Percentiles rank a stretch among this genome's conserved stretches.
Conservation (phyloP, 2,329 filamentous ascomycete species). For the Helicocarpus griseus region DNA sequence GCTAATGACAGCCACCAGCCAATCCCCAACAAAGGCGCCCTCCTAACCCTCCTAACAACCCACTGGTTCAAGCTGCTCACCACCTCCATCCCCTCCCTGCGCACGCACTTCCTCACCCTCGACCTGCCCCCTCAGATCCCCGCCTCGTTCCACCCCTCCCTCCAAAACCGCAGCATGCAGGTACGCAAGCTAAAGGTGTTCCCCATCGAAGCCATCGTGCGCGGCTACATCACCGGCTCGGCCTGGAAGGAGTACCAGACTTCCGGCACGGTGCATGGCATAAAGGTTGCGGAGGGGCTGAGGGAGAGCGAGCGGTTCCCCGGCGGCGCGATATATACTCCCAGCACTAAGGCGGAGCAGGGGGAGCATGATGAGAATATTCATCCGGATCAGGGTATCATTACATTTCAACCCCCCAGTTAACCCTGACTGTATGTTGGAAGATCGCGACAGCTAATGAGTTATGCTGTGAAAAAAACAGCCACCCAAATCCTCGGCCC, state of each 20-base stretch:
- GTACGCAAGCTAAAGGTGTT: slow-evolving; percentile 65
- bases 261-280: slow-evolving; percentile 69
- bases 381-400: slow-evolving; percentile 51
- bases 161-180: slow-evolving; percentile 64
- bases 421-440: background rate
- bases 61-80: slow-evolving; percentile 59
- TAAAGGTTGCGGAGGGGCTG: slow-evolving; percentile 57
- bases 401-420: background rate
- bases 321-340: slow-evolving; percentile 62
- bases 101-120: slow-evolving; percentile 54
- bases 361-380: slow-evolving; percentile 84
- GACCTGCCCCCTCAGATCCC: slow-evolving; percentile 44
- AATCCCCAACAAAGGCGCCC: slow-evolving; percentile 56
- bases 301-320: slow-evolving; percentile 59
- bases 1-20: no score
- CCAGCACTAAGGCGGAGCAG: slow-evolving; percentile 72
- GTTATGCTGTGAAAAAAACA: no score
- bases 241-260: slow-evolving; percentile 72
- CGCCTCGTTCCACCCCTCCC: slow-evolving; percentile 39
- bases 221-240: slow-evolving; percentile 79
- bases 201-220: slow-evolving; percentile 74
- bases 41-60: slow-evolving; percentile 57
- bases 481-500: slow-evolving; percentile 55
- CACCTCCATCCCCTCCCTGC: slow-evolving; percentile 46
- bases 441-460: background rate